Evolutionary conservation across 129 eudicot species (phyloP).

Genomic region (Saussurea involucrata): DNA sequence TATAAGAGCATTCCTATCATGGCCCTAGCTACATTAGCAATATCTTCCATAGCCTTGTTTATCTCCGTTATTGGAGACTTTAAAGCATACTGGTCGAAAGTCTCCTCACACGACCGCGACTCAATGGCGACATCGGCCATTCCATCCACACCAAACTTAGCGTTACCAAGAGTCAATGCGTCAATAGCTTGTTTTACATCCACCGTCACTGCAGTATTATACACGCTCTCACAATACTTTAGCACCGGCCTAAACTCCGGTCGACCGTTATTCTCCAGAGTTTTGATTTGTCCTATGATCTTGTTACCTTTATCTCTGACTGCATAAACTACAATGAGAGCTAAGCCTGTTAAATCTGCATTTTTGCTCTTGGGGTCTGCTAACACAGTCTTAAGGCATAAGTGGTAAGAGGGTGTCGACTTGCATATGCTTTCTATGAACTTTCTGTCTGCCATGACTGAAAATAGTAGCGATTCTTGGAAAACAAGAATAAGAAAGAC

Average conservation of each 20-base stretch:
- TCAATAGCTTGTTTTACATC: slow-evolving; percentile 26
- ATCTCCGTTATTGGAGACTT: slow-evolving; percentile 28
- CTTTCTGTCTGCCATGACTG: slow-evolving; percentile 17
- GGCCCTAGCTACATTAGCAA: too few relatives aligned
- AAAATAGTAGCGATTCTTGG: slow-evolving; percentile 4
- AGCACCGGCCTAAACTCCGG: slow-evolving; percentile 14
- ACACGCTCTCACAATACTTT: slow-evolving; percentile 21
- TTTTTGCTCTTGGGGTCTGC: slow-evolving; percentile 32
- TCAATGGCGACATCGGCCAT: slow-evolving; percentile 40
- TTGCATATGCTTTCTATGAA: slow-evolving; percentile 40
- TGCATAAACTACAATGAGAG: slow-evolving; percentile 36
- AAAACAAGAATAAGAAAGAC: slow-evolving; percentile 20
- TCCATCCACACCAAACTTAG: slow-evolving; percentile 44
- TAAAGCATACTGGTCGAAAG: slow-evolving; percentile 11
- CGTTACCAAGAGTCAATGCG: slow-evolving; percentile 25
- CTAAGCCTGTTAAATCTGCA: too few relatives aligned
- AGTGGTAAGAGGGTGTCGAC: slow-evolving; percentile 26
- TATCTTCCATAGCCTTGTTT: too few relatives aligned
- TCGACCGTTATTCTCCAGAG: not conserved
- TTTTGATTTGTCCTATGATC: not conserved
- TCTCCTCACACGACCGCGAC: slow-evolving; percentile 30
- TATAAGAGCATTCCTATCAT: too few relatives aligned
- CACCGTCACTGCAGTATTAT: slow-evolving; percentile 18
- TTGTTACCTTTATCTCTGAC: slow-evolving; percentile 21
- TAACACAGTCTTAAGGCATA: slow-evolving; percentile 36